Evolutionary conservation across 257 asterid species (phyloP).

Genomic region (Ligustrum vulgare): DNA sequence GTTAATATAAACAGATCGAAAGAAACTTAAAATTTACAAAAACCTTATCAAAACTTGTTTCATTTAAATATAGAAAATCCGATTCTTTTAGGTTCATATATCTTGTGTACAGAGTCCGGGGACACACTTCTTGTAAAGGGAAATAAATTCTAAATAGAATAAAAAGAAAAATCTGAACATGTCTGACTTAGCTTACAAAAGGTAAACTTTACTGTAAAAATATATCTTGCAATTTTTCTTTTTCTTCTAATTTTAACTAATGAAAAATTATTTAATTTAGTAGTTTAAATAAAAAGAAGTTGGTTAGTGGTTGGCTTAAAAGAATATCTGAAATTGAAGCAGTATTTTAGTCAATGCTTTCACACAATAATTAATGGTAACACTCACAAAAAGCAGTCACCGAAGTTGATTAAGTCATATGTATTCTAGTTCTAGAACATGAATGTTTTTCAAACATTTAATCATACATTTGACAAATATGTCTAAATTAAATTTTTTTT

Average conservation of each 20-base stretch:
- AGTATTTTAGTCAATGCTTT: not conserved
- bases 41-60: not conserved
- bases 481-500: not conserved
- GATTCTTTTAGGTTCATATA: not conserved
- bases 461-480: not conserved
- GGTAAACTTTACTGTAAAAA: not conserved
- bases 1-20: no score
- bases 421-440: constrained; percentile 7
- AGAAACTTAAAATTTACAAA: not conserved
- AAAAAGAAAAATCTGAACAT: no score
- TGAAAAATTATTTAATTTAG: no score
- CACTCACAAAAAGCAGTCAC: not conserved
- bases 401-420: not conserved
- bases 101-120: no score
- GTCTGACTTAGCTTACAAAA: no score
- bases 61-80: not conserved
- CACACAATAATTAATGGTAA: not conserved
- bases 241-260: no score
- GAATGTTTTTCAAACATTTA: not conserved
- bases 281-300: not conserved
- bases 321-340: not conserved
- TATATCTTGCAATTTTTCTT: not conserved
- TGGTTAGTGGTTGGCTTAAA: not conserved
- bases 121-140: no score
- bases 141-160: no score